Conservation (phyloP, 768 basidiomycete genomes). For the Gloeopeniophorella convolvens region DNA sequence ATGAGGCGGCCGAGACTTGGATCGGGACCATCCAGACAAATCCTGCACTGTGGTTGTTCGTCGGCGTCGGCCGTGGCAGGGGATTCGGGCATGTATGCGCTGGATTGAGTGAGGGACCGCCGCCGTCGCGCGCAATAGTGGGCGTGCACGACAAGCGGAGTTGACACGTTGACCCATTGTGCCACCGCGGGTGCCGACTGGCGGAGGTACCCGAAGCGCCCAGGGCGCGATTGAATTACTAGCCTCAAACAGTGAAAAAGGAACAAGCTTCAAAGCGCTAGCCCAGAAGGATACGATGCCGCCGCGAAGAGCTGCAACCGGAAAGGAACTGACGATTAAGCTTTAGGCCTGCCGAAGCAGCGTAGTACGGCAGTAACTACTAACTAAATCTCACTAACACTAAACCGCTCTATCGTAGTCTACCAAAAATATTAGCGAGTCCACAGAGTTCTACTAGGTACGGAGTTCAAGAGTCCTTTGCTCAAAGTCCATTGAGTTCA, state of each 20-base stretch:
- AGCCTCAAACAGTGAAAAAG: background rate
- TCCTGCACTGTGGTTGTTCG: conserved; percentile 67
- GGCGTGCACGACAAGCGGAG: too few relatives aligned
- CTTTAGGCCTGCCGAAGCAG: conserved; percentile 17
- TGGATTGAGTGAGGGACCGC: too few relatives aligned
- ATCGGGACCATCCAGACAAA: conserved; percentile 73
- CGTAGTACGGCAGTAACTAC: background rate
- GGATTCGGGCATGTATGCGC: too few relatives aligned
- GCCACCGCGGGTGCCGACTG: too few relatives aligned
- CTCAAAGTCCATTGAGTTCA: conserved; percentile 27
- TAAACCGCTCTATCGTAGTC: conserved; percentile 5
- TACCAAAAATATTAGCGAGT: background rate
- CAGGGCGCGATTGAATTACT: too few relatives aligned
- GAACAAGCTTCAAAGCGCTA: background rate
- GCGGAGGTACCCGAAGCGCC: too few relatives aligned
- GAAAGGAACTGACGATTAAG: conserved; percentile 15
- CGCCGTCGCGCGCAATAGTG: too few relatives aligned
- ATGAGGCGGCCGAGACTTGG: conserved; percentile 66
- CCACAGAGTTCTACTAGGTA: background rate
- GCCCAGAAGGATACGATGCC: background rate
- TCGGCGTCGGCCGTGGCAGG: background rate
- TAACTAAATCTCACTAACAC: conserved; percentile 9
- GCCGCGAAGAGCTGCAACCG: background rate
- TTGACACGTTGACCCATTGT: too few relatives aligned
- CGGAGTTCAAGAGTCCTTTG: background rate